These are phyloP conservation scores for Colletotrichum noveboracense DNA, from an alignment of 2,329 filamentous ascomycete genomes.

Conservation along the genomic window DNA sequence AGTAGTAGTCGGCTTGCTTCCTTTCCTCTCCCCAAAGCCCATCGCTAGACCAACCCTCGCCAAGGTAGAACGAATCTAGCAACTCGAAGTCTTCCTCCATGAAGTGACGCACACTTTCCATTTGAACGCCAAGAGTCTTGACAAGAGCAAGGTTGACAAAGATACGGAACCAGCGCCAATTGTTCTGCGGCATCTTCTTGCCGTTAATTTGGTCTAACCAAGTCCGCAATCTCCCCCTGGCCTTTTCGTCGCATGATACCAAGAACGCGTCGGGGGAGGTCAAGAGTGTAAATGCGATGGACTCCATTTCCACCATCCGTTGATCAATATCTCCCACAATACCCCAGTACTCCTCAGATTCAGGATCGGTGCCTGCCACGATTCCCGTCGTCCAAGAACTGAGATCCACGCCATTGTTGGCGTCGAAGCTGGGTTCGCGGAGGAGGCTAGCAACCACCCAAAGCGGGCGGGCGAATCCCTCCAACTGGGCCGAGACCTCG, in stretches of 20 bases:
- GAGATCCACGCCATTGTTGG: neutral
- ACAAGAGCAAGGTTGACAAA: constrained; percentile 46
- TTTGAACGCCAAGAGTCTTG: constrained; percentile 36
- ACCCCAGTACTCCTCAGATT: constrained; percentile 42
- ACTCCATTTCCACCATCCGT: constrained; percentile 52
- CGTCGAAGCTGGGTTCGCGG: constrained; percentile 37
- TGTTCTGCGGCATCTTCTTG: constrained; percentile 43
- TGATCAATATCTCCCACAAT: constrained; percentile 43
- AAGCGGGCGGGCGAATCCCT: constrained; percentile 37
- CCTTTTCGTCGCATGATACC: constrained; percentile 24
- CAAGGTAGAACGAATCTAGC: constrained; percentile 43
- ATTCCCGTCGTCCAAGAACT: constrained; percentile 26
- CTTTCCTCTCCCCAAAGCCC: constrained; percentile 39
- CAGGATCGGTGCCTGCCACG: constrained; percentile 24
- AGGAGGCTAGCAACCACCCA: constrained; percentile 33
- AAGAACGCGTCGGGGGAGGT: constrained; percentile 38
- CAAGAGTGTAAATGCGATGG: constrained; percentile 46
- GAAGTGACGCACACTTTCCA: constrained; percentile 30
- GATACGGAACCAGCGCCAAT: constrained; percentile 52
- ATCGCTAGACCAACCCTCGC: constrained; percentile 46
- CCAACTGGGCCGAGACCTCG: constrained; percentile 39
- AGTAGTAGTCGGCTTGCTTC: constrained; percentile 50
- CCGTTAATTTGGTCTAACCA: constrained; percentile 45
- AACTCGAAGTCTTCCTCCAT: constrained; percentile 41
- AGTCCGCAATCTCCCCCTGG: constrained; percentile 31